Base-by-base conservation (phyloP, 2,329 filamentous ascomycete genomes). In the Lanzia echinophila region DNA sequence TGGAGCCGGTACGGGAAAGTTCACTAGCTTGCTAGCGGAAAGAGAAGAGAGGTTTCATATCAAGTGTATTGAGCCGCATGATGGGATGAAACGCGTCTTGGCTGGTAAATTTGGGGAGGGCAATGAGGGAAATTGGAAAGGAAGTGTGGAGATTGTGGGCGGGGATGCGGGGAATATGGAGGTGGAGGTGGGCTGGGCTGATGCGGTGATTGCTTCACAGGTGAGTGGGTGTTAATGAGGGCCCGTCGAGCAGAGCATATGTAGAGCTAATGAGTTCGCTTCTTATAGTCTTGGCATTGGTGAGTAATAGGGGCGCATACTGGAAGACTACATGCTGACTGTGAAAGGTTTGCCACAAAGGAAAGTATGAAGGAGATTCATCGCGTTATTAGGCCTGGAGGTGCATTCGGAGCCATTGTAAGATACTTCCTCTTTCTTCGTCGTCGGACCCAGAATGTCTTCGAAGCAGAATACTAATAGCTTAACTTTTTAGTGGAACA, bases 1-100 rank as follows among this genome's bases (percentile, higher is more conserved):
- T 17, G 85, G 78, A 1, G 82, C 83, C 3, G 84, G 85, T 0
- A 87, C 84, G 0, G 86, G 86, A 24, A 87, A 87, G 63, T 83
- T 88, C 63, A 88, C 85, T 0, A 81, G 84, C 66, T 62, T 77
- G 17, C 73, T 90, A 33, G 79, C 81, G 6, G 71, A 68, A 13
- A 72, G 84, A 31, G 71, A 75, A 0, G 86, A 88, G 68, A 65
- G 70, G 6, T 88, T 79, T 68, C 67, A 74, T 32, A 72, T 90
- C 58, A 63, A 83, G 44, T 79, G 83, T 45, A 72, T 88, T 47
- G 78, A 88, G 68, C 85, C 85, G 22, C 79, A 87, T 63, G 71
- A 71, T 53, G 76, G 74, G n/a, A 90, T 90, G 86, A 73, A 85
- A 38, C 72, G 72, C 44, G 76, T 81, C 61, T 72, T 90, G 44